Percentiles rank a stretch among this genome's conserved stretches.
phyloP scores from a whole-genome alignment of 2,329 filamentous ascomycete genomes.

The Colletotrichum nymphaeae region DNA sequence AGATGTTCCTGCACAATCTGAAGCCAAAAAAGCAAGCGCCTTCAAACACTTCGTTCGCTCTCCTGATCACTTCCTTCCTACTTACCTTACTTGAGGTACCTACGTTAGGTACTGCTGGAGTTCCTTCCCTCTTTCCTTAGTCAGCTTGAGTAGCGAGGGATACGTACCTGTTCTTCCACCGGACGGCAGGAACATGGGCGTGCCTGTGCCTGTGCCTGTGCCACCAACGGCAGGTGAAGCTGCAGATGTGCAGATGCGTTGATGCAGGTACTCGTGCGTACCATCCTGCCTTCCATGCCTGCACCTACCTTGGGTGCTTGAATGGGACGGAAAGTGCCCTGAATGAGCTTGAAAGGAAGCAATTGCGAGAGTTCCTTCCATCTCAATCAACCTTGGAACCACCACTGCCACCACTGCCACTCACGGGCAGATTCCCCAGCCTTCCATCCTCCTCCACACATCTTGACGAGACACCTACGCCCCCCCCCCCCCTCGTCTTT shows the following conservation, averaged over 20 bases:
- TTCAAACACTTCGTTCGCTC: not conserved
- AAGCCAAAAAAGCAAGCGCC: conserved; percentile 4
- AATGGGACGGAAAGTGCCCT: not conserved
- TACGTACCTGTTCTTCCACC: not conserved
- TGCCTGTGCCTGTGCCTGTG: not conserved
- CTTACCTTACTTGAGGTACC: too few species aligned
- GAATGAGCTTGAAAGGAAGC: too few species aligned
- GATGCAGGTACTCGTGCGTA: not conserved
- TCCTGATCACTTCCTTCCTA: not conserved
- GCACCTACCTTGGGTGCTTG: not conserved
- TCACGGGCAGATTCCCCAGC: too few species aligned
- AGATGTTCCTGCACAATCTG: not conserved
- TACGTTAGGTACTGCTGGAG: too few species aligned
- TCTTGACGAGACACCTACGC: not conserved
- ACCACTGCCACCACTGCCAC: not conserved
- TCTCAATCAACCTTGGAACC: not conserved
- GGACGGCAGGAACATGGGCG: not conserved
- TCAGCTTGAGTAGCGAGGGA: not conserved
- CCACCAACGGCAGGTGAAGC: not conserved
- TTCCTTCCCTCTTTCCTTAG: not conserved
- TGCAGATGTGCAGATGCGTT: not conserved
- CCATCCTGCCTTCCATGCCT: not conserved
- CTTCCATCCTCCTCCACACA: not conserved
- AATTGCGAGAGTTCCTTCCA: not conserved
- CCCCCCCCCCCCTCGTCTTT: not conserved